A percentile compares a stretch with the other conserved stretches of the same genome.
Evolutionary conservation across 805 yeast species (phyloP).

Genomic region (Scheffersomyces spartinae): DNA sequence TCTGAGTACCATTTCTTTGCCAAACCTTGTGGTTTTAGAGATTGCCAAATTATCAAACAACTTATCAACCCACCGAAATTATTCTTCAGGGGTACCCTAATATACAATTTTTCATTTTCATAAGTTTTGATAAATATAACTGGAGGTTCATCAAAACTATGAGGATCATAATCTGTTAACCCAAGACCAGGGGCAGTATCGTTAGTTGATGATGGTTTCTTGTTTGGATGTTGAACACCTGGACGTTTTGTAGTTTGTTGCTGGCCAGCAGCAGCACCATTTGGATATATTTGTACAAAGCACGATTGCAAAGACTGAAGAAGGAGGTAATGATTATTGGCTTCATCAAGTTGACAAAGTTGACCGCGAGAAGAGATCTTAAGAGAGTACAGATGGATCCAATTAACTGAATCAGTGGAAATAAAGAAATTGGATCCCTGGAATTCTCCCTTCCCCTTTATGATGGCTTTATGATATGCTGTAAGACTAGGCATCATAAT

Average conservation of each 20-base stretch:
- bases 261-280: conserved; percentile 26
- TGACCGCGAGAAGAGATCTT: conserved; percentile 22
- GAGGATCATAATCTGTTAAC: neutral
- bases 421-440: conserved; percentile 20
- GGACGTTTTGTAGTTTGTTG: conserved; percentile 24
- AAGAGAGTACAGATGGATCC: conserved; percentile 21
- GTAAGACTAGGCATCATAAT: no score
- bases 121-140: conserved; percentile 26
- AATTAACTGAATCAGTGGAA: conserved; percentile 24
- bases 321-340: conserved; percentile 17
- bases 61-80: conserved; percentile 21
- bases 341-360: conserved; percentile 19
- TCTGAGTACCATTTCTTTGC: conserved; percentile 33
- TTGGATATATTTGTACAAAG: conserved; percentile 24
- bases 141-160: conserved; percentile 18
- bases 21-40: conserved; percentile 25
- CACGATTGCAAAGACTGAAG: conserved; percentile 27
- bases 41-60: conserved; percentile 30
- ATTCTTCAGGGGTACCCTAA: conserved; percentile 19
- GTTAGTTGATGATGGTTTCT: no score
- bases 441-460: conserved; percentile 23
- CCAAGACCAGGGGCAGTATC: no score
- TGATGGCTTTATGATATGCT: conserved; percentile 19
- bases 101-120: conserved; percentile 27
- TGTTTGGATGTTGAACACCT: conserved; percentile 31